These are phyloP conservation scores for Dichotomopilus funicola DNA, from an alignment of 2,329 filamentous ascomycete genomes.

Conservation along the genomic window DNA sequence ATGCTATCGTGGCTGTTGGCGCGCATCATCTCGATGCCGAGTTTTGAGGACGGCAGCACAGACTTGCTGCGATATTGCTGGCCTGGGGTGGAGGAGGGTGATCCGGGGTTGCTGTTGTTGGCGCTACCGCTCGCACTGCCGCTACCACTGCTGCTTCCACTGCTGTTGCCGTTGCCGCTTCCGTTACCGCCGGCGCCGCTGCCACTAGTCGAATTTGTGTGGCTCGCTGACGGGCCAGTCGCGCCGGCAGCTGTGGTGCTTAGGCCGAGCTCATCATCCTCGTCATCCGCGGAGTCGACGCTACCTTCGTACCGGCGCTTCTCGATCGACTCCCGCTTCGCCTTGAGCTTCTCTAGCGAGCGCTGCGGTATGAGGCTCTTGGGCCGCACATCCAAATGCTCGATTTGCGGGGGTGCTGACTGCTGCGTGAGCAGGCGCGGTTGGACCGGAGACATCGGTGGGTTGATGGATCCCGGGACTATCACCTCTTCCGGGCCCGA, in stretches of 20 bases:
- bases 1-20: constrained; percentile 90
- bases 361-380: constrained; percentile 48
- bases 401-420: constrained; percentile 59
- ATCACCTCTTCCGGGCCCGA: constrained; percentile 49
- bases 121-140: constrained; percentile 12
- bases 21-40: constrained; percentile 96
- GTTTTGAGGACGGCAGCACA: constrained; percentile 70
- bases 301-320: constrained; percentile 64
- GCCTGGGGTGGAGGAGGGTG: constrained; percentile 10
- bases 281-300: constrained; percentile 85
- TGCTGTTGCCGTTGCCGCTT: constrained; percentile 24
- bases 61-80: constrained; percentile 49
- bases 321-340: constrained; percentile 69
- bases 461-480: constrained; percentile 28
- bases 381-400: constrained; percentile 40
- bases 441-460: constrained; percentile 39
- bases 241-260: constrained; percentile 25
- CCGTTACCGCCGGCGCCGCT: constrained; percentile 6
- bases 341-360: constrained; percentile 66
- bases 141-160: constrained; percentile 11
- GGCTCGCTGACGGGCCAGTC: constrained; percentile 1
- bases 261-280: constrained; percentile 79
- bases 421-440: constrained; percentile 50
- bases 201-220: neutral
- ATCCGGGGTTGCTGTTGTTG: constrained; percentile 15